A percentile compares a stretch with the other conserved stretches of the same genome.
Conservation (phyloP, 2,329 filamentous ascomycete species). For the Pseudogymnoascus pannorum region DNA sequence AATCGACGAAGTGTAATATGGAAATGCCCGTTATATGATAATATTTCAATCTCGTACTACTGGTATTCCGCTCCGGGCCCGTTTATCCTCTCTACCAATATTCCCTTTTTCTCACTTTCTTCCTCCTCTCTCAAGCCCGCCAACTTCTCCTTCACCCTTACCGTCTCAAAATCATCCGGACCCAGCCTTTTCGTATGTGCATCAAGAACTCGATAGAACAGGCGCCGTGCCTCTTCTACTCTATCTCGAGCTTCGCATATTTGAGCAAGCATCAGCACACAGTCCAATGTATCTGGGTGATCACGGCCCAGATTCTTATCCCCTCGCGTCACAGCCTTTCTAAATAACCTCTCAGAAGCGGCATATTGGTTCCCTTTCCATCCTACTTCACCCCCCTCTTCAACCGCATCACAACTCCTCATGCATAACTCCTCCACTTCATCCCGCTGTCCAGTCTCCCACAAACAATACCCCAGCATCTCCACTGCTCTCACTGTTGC, state of each 20-base stretch:
- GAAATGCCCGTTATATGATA: background rate
- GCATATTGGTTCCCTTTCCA: background rate
- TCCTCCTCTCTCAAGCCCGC: background rate
- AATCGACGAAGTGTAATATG: no score
- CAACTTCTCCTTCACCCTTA: background rate
- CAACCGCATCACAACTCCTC: background rate
- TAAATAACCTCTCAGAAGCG: background rate
- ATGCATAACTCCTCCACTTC: background rate
- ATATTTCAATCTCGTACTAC: background rate
- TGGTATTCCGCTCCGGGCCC: background rate
- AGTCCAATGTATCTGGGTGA: background rate
- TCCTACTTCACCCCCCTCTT: background rate
- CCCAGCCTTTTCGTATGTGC: background rate
- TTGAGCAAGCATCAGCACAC: background rate
- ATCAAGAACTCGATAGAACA: background rate
- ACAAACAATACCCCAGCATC: background rate
- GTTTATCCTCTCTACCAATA: background rate
- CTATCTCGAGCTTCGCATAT: background rate
- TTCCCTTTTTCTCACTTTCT: background rate
- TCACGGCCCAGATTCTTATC: background rate
- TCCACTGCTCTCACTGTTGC: background rate
- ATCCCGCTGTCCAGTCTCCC: background rate
- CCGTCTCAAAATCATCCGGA: background rate
- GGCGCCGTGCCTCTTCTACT: background rate
- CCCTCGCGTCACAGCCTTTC: background rate